Conservation (phyloP, 768 basidiomycete species). For the Tremella yokohamensis region DNA sequence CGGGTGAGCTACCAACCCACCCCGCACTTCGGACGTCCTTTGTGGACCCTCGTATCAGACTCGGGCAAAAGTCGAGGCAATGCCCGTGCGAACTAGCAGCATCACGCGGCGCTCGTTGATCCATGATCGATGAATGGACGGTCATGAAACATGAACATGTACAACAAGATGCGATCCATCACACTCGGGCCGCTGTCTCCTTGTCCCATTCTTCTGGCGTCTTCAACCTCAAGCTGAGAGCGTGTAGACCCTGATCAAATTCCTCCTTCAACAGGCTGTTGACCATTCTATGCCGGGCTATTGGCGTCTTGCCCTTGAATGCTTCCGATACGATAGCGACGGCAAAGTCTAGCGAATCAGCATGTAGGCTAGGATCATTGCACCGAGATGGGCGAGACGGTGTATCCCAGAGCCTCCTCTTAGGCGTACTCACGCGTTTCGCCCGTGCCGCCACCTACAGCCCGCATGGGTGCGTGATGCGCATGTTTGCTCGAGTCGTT, state of each 20-base stretch:
- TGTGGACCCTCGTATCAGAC: too few species aligned
- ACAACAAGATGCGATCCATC: background rate
- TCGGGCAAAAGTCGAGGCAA: too few species aligned
- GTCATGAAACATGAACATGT: too few species aligned
- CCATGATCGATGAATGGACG: too few species aligned
- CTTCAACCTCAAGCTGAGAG: conserved; percentile 52
- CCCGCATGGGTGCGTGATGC: conserved; percentile 54
- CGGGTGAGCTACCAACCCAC: too few species aligned
- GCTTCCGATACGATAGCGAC: conserved; percentile 38
- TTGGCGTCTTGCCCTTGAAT: conserved; percentile 46
- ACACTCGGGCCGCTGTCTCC: conserved; percentile 18
- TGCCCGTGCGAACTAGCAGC: too few species aligned
- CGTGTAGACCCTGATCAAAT: conserved; percentile 54
- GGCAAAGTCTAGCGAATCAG: conserved; percentile 43
- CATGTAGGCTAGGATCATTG: background rate
- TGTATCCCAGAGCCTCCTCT: background rate
- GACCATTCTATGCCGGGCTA: conserved; percentile 54
- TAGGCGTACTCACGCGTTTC: conserved; percentile 51
- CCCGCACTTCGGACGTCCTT: too few species aligned
- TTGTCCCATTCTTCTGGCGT: conserved; percentile 51
- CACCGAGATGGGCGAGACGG: background rate
- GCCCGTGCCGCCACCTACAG: conserved; percentile 51
- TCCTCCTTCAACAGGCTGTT: conserved; percentile 53
- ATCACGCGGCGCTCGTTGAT: too few species aligned
- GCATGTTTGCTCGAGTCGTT: conserved; percentile 53